Evolutionary conservation across 257 asterid species (phyloP), one percentile per base, ranked within the genome.

Genomic region (Perilla frutescens): DNA sequence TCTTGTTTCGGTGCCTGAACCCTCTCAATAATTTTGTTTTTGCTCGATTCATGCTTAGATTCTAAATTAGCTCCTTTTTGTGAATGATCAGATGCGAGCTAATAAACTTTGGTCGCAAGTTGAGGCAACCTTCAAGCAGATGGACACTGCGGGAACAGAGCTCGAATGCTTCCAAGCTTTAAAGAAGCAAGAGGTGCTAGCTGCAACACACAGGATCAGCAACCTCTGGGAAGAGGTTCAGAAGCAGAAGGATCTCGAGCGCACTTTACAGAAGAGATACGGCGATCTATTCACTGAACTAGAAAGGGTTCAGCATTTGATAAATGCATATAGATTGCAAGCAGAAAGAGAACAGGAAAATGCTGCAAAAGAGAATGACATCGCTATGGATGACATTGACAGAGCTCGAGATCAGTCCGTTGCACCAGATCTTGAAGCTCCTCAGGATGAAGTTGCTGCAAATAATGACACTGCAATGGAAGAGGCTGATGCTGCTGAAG

Each of bases 211-310:
- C 71, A 85, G 99, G 81, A 86, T 92, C 71, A 83, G 93, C 75
- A 81, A 84, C 71, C 86, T 90, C 20, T 95, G 99, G 99, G 98
- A 95, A 84, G 98, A 95, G 84, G 97, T 88, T 60, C 97, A 95
- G 90, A 95, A 92, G 79, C 99, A 95, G 83, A 95, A 95, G 84
- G 96, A 95, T 64, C 92, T 95, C 0, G 99, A 95, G 82, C 85
- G 77, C 41, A 81, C 72, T 56, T 65, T 89, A 55, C 99, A 95
- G 82, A 86, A 82, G 72, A 85, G 87, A 32, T 92, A 89, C 11
- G 96, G 96, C n/a, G 87, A 81, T 83, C 85, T 86, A 39, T 43
- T 82, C 67, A 77, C 79, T 8, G 86, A 95, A 68, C 84, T 77
- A 14, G 97, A 85, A 74, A 89, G 82, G 76, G 66, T 84, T 59